Evolutionary conservation across 2,329 filamentous ascomycete species (phyloP).

Genomic region (Nannizziopsis barbatae): DNA sequence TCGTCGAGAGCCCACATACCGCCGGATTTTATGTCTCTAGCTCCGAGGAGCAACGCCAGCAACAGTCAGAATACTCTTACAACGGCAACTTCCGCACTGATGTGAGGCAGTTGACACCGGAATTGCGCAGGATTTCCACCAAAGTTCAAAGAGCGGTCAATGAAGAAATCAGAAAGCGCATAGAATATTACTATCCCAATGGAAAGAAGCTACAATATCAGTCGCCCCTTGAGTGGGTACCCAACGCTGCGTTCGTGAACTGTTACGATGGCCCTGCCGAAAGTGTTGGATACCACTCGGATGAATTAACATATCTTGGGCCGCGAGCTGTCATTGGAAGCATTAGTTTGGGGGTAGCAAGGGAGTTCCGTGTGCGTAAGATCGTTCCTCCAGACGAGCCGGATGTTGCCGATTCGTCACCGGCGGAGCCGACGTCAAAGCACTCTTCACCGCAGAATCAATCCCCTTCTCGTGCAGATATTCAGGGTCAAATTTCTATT

Average conservation of each 20-base stretch:
- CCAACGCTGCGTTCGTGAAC: conserved; percentile 90
- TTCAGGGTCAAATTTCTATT: conserved; percentile 77
- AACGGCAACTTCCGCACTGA: conserved; percentile 68
- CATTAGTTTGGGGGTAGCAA: conserved; percentile 78
- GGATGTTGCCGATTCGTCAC: conserved; percentile 22
- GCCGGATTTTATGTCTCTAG: conserved; percentile 72
- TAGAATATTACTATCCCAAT: conserved; percentile 54
- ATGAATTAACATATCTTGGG: conserved; percentile 86
- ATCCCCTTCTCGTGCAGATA: conserved; percentile 39
- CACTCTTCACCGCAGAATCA: conserved; percentile 7
- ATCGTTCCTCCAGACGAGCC: conserved; percentile 53
- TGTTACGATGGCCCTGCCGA: conserved; percentile 75
- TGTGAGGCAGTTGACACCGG: conserved; percentile 62
- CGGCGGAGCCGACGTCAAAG: neutral
- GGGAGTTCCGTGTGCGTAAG: conserved; percentile 78
- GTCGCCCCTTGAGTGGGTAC: conserved; percentile 59
- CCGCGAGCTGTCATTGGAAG: conserved; percentile 82
- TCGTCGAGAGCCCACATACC: conserved; percentile 76
- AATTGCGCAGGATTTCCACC: conserved; percentile 57
- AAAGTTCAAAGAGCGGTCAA: conserved; percentile 69
- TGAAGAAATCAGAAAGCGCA: conserved; percentile 59
- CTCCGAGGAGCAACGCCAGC: conserved; percentile 54
- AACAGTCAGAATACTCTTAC: conserved; percentile 74
- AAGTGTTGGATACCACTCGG: conserved; percentile 82
- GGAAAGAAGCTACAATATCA: conserved; percentile 69